Percentiles rank a stretch among this genome's conserved stretches.
Evolutionary conservation across 148 eudicot genomes (phyloP).

Genomic region (Rhododendron kiyosumense): DNA sequence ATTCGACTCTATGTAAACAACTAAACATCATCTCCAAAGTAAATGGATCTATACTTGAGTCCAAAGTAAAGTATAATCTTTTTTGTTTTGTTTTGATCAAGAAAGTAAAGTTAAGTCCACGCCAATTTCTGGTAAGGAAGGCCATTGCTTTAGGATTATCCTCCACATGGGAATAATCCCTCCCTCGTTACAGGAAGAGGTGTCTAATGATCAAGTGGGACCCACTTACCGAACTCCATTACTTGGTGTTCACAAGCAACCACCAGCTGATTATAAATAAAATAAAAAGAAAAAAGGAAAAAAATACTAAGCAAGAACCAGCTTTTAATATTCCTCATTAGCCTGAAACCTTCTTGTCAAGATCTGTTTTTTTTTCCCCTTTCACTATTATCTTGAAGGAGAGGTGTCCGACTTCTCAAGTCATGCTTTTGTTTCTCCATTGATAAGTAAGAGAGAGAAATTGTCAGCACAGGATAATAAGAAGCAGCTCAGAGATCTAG

Average conservation of each 20-base stretch:
- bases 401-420: constrained; percentile 12
- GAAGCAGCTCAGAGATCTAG: constrained; percentile 9
- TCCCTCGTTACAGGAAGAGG: not conserved
- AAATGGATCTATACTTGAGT: not conserved
- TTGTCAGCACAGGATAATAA: not conserved
- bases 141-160: not conserved
- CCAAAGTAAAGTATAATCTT: not conserved
- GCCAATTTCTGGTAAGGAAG: not conserved
- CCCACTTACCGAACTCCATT: not conserved
- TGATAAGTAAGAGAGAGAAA: not conserved
- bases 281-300: too few species aligned
- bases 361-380: constrained; percentile 18
- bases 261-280: not conserved
- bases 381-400: not conserved
- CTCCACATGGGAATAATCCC: not conserved
- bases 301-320: not conserved
- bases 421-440: not conserved
- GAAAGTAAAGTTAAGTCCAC: not conserved
- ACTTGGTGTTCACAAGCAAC: not conserved
- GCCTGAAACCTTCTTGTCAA: constrained; percentile 23
- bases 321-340: not conserved
- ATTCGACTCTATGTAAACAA: too few species aligned
- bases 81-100: not conserved
- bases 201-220: not conserved
- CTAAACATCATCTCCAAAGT: not conserved